Percentiles rank a stretch among this genome's conserved stretches.
Conservation (phyloP, 495 filamentous ascomycete genomes). For the Neurospora pannonica region DNA sequence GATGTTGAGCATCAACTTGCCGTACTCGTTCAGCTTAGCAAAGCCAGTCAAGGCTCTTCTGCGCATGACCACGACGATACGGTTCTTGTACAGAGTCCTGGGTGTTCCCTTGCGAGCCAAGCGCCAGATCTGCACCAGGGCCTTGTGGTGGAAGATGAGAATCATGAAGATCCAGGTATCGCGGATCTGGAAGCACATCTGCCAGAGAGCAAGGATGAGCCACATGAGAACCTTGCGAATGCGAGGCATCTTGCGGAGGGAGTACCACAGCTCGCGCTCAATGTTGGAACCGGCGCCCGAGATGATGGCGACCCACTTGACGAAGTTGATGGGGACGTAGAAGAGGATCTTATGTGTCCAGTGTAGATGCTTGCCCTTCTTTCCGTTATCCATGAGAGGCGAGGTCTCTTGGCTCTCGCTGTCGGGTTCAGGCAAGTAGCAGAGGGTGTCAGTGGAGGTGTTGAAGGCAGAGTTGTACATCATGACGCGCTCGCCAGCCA, state of each 20-base stretch:
- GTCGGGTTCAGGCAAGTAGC: neutral
- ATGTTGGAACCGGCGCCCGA: constrained; percentile 12
- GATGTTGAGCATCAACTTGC: constrained; percentile 3
- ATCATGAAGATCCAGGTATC: constrained; percentile 13
- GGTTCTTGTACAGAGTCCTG: constrained; percentile 8
- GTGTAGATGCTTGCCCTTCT: neutral
- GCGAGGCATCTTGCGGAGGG: constrained; percentile 2
- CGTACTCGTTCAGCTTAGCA: neutral
- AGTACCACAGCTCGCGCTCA: constrained; percentile 20
- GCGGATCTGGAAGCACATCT: constrained; percentile 6
- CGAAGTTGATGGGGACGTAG: neutral
- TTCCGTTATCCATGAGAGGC: neutral
- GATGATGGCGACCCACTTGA: constrained; percentile 18
- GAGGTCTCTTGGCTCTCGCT: neutral
- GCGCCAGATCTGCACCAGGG: constrained; percentile 12
- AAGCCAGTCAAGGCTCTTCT: constrained; percentile 15
- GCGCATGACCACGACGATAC: constrained; percentile 10
- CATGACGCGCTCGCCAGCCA: neutral
- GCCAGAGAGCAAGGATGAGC: constrained; percentile 8
- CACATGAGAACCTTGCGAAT: constrained; percentile 1
- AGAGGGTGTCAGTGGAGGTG: neutral
- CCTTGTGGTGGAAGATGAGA: constrained; percentile 13
- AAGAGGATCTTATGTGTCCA: neutral
- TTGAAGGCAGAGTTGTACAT: neutral
- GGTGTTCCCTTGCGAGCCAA: constrained; percentile 13